Evolutionary conservation across 2,329 filamentous ascomycete species (phyloP).

Genomic region (Scedosporium apiospermum): DNA sequence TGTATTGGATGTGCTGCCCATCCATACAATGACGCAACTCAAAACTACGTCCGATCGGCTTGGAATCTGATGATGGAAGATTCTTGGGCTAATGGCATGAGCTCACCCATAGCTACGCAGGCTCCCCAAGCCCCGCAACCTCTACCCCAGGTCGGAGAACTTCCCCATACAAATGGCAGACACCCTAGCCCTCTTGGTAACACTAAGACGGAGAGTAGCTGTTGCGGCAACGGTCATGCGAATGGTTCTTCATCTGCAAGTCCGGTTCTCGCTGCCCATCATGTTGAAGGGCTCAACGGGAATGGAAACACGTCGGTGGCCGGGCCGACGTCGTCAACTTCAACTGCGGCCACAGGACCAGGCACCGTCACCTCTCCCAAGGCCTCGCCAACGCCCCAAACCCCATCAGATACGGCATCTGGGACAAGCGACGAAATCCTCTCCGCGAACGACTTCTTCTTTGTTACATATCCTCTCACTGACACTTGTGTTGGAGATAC

Average conservation of each 20-base stretch:
- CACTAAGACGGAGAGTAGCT: background rate
- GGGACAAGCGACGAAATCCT: conserved; percentile 37
- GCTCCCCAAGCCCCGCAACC: background rate
- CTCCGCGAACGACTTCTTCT: conserved; percentile 46
- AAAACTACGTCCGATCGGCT: conserved; percentile 40
- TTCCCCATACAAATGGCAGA: background rate
- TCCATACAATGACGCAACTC: conserved; percentile 57
- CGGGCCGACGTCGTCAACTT: background rate
- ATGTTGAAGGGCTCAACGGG: background rate
- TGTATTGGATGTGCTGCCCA: conserved; percentile 61
- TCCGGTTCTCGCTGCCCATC: background rate
- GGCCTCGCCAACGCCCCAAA: conserved; percentile 31
- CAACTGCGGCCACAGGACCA: background rate
- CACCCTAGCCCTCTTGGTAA: background rate
- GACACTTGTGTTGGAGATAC: conserved; percentile 39
- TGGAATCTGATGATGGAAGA: conserved; percentile 31
- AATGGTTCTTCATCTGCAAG: background rate
- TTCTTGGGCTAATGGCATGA: conserved; percentile 8
- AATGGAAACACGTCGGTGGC: background rate
- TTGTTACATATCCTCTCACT: conserved; percentile 44
- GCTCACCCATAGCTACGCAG: background rate
- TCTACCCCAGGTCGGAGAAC: background rate
- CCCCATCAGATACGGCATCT: conserved; percentile 37
- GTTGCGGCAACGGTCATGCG: background rate
- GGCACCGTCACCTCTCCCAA: conserved; percentile 8